Conservation (phyloP, 2,329 filamentous ascomycete species). For the Diaporthe nobilis region DNA sequence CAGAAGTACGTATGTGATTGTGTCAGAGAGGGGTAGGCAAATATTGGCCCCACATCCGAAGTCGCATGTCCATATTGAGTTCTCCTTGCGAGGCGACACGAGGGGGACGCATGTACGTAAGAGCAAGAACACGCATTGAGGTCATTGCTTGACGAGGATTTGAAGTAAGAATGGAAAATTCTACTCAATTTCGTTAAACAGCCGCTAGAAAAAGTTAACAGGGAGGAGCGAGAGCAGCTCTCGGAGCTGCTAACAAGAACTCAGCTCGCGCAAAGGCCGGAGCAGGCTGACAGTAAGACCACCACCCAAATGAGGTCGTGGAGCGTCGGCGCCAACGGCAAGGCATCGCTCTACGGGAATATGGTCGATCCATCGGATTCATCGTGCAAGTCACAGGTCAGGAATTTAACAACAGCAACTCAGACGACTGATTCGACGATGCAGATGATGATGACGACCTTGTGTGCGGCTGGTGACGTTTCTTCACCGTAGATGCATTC, state of each 20-base stretch:
- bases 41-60: neutral
- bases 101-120: no score
- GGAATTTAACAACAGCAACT: neutral
- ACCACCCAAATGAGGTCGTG: neutral
- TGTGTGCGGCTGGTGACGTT: neutral
- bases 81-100: neutral
- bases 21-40: neutral
- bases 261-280: no score
- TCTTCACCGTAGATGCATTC: neutral
- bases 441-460: neutral
- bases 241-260: no score
- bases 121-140: neutral
- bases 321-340: neutral
- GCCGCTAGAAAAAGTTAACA: no score
- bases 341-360: neutral
- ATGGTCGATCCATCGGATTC: no score
- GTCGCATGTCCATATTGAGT: neutral
- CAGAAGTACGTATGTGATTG: neutral
- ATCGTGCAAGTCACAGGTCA: neutral
- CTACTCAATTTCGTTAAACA: no score
- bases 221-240: no score
- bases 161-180: no score
- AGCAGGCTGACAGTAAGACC: neutral
- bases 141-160: no score
- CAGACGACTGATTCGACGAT: neutral